Conservation (phyloP, 164 flowering plant genomes). For the Liriodendron chinense region DNA sequence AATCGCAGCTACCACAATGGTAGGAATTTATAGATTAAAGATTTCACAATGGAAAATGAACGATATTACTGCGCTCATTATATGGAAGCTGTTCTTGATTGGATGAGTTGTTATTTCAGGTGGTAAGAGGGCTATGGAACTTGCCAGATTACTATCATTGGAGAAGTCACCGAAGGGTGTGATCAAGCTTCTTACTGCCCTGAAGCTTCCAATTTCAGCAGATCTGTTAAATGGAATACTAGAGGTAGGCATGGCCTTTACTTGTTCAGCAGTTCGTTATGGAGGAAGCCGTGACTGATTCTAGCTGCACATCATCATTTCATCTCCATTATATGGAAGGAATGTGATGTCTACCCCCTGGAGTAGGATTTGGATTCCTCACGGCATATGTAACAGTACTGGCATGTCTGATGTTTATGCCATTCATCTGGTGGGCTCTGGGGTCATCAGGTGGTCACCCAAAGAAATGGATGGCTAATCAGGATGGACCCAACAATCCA, state of each 20-base stretch:
- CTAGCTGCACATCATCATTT: too few relatives aligned
- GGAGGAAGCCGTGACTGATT: too few relatives aligned
- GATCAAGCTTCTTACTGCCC: constrained; percentile 78
- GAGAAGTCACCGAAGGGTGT: constrained; percentile 90
- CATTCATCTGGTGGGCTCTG: too few relatives aligned
- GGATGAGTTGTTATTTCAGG: constrained; percentile 43
- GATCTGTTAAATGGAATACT: constrained; percentile 74
- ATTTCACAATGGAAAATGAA: neutral
- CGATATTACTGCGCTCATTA: neutral
- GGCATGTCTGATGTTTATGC: too few relatives aligned
- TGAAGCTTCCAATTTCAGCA: constrained; percentile 89
- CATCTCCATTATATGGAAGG: too few relatives aligned
- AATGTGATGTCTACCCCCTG: too few relatives aligned
- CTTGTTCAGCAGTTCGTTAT: too few relatives aligned
- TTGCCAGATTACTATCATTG: constrained; percentile 69
- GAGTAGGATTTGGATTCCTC: too few relatives aligned
- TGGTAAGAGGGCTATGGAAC: constrained; percentile 91
- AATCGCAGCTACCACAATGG: constrained; percentile 93
- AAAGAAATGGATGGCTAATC: too few relatives aligned
- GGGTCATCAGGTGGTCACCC: too few relatives aligned
- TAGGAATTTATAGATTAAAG: constrained; percentile 24
- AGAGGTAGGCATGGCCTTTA: constrained; percentile 46
- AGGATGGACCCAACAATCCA: too few relatives aligned
- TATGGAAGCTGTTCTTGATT: neutral
- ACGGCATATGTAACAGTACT: too few relatives aligned